Percentiles rank a stretch among this genome's conserved stretches.
These are phyloP conservation scores for Zalaria obscura DNA, from an alignment of 2,329 filamentous ascomycete genomes.

Conservation along the genomic window DNA sequence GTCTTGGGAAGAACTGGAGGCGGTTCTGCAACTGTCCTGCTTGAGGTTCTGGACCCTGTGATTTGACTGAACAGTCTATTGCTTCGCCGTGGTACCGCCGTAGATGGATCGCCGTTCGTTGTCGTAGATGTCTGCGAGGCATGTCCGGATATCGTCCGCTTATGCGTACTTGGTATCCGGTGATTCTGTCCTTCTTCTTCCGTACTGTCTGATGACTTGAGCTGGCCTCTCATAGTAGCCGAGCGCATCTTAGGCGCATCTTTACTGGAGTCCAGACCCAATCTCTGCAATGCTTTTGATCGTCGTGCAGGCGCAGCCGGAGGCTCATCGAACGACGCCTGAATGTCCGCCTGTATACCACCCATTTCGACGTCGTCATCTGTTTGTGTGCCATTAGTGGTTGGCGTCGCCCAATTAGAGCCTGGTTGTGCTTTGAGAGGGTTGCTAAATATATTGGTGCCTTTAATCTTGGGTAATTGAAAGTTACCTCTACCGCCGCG, in stretches of 20 bases:
- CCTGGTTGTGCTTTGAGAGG: conserved; percentile 1
- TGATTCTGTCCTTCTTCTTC: conserved; percentile 15
- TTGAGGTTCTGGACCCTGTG: conserved; percentile 38
- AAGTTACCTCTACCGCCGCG: conserved; percentile 1
- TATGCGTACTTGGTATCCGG: conserved; percentile 34
- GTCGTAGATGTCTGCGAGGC: conserved; percentile 23
- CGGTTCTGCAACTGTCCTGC: conserved; percentile 41
- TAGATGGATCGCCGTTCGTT: conserved; percentile 14
- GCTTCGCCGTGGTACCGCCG: conserved; percentile 28
- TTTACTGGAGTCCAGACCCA: conserved; percentile 13
- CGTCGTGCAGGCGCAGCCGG: conserved; percentile 34
- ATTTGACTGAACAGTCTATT: conserved; percentile 45
- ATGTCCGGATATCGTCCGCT: conserved; percentile 86
- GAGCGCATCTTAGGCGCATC: conserved; percentile 23
- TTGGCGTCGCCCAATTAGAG: conserved; percentile 30
- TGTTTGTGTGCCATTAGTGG: conserved; percentile 24
- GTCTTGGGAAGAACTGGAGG: neutral
- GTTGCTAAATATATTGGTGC: conserved; percentile 7
- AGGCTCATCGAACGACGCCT: conserved; percentile 21
- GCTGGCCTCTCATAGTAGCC: conserved; percentile 24
- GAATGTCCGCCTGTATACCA: conserved; percentile 10
- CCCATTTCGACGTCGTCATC: conserved; percentile 28
- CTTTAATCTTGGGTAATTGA: conserved; percentile 6
- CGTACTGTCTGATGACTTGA: conserved; percentile 24
- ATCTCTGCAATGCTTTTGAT: conserved; percentile 18